These are phyloP conservation scores for Ceratocystis colombiana DNA, from an alignment of 2,329 filamentous ascomycete genomes.

Conservation along the genomic window DNA sequence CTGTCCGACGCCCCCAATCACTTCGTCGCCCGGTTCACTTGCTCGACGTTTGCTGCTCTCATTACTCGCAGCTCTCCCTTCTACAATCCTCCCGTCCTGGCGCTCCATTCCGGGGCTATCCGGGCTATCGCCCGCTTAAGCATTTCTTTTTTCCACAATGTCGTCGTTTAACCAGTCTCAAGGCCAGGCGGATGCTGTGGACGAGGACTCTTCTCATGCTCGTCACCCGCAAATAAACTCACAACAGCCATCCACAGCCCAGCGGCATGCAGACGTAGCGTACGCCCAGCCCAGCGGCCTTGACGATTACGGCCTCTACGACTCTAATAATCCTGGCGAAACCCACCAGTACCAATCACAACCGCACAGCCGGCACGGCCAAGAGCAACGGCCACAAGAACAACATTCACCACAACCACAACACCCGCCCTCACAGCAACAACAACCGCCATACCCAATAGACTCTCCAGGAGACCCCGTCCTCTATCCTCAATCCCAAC, in stretches of 20 bases:
- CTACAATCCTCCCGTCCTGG: conserved; percentile 25
- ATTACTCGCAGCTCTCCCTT: conserved; percentile 22
- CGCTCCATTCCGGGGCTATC: conserved; percentile 26
- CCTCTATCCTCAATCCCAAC: background rate
- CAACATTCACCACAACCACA: conserved; percentile 1
- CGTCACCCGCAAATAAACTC: background rate
- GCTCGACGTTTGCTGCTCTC: background rate
- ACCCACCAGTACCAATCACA: background rate
- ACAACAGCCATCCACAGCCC: background rate
- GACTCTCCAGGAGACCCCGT: background rate
- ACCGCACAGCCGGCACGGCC: background rate
- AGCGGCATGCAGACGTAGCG: background rate
- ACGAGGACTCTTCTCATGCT: background rate
- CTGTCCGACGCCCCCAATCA: background rate
- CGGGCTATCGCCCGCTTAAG: conserved; percentile 25
- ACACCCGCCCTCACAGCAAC: background rate
- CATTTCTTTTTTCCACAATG: conserved; percentile 21
- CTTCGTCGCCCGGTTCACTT: background rate
- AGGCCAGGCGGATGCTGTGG: conserved; percentile 1
- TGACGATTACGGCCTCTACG: background rate
- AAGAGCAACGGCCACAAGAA: background rate
- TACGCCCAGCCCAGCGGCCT: background rate
- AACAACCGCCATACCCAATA: conserved; percentile 15
- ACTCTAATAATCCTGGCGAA: no score
- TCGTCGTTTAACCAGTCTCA: conserved; percentile 8